A percentile compares a stretch with the other conserved stretches of the same genome.
These are phyloP conservation scores for Daldinia concentrica DNA, from an alignment of 495 filamentous ascomycete species.

Conservation along the genomic window DNA sequence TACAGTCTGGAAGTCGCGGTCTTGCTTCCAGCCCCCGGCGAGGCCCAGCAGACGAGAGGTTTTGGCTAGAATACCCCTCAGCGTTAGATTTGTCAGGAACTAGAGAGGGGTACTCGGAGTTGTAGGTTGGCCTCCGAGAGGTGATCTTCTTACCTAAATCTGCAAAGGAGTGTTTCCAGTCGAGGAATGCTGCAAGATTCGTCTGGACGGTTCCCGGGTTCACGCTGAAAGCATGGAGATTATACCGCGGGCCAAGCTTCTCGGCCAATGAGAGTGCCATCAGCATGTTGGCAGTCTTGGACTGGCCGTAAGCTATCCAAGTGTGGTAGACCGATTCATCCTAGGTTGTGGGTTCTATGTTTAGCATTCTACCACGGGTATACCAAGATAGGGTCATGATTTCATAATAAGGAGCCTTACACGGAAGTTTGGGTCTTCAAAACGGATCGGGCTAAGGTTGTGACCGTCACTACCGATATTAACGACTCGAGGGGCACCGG, in stretches of 20 bases:
- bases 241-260: conserved; percentile 43
- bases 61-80: neutral
- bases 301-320: conserved; percentile 52
- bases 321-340: conserved; percentile 34
- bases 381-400: neutral
- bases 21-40: conserved; percentile 15
- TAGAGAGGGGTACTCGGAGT: too few species aligned
- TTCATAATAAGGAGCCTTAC: conserved; percentile 13
- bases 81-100: neutral
- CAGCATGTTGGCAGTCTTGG: conserved; percentile 61
- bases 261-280: conserved; percentile 52
- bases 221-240: conserved; percentile 45
- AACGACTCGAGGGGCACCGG: conserved; percentile 45
- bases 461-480: conserved; percentile 49
- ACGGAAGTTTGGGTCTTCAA: conserved; percentile 57
- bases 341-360: neutral
- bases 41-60: conserved; percentile 13
- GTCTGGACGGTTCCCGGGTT: conserved; percentile 51
- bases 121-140: neutral
- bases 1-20: neutral
- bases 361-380: neutral
- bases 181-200: conserved; percentile 30
- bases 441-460: conserved; percentile 51
- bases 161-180: conserved; percentile 10
- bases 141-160: conserved; percentile 16